phyloP scores from a whole-genome alignment of 1,139 yeast genomes.

The Yamadazyma sp. region DNA sequence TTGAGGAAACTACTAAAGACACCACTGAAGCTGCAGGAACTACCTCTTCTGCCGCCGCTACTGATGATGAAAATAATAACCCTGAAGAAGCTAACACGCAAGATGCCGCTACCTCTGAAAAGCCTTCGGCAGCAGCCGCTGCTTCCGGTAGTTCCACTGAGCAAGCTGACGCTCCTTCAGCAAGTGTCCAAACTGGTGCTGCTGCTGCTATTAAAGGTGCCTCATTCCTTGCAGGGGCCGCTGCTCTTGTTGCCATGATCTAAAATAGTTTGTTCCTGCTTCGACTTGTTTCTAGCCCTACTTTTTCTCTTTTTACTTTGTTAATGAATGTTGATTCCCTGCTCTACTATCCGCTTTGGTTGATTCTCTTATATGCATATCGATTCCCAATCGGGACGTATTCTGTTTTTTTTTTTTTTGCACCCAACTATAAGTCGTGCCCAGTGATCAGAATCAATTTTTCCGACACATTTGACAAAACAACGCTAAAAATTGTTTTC shows the following conservation, averaged over 20 bases:
- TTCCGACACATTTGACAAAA: neutral
- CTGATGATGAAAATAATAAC: constrained; percentile 12
- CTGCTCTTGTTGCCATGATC: constrained; percentile 17
- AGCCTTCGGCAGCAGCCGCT: constrained; percentile 5
- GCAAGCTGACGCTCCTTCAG: constrained; percentile 7
- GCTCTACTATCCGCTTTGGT: too few species aligned
- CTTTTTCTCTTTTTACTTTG: neutral
- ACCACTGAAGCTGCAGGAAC: constrained; percentile 6
- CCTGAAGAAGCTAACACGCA: constrained; percentile 11
- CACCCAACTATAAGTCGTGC: neutral
- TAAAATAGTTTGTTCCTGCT: constrained; percentile 7
- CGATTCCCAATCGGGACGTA: too few species aligned
- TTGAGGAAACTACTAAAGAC: constrained; percentile 6
- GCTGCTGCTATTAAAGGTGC: constrained; percentile 12
- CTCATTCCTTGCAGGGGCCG: constrained; percentile 15
- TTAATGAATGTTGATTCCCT: neutral
- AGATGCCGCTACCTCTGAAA: constrained; percentile 7
- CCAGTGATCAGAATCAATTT: too few species aligned
- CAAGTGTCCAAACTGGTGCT: constrained; percentile 10
- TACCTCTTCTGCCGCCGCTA: constrained; percentile 8
- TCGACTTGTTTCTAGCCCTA: neutral
- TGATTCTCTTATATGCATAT: too few species aligned
- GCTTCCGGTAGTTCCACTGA: neutral
- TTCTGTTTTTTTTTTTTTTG: neutral
- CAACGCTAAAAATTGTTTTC: too few species aligned